phyloP scores from a whole-genome alignment of 1,139 yeast genomes.

The Blastobotrys apis region DNA sequence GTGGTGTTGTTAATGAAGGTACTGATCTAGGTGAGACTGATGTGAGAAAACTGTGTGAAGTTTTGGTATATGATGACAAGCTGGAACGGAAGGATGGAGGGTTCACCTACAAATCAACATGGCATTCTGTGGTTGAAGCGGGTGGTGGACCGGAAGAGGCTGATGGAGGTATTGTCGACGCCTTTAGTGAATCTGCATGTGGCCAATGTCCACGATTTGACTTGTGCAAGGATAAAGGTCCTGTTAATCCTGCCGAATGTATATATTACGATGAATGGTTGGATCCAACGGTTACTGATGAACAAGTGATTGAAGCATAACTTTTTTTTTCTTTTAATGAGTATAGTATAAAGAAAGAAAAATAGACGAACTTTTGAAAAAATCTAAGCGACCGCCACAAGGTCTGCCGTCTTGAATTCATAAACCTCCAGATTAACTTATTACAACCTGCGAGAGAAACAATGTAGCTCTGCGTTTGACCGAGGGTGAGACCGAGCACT shows the following conservation, averaged over 20 bases:
- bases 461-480: too few relatives aligned
- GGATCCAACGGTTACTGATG: neutral
- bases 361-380: too few relatives aligned
- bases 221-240: slow-evolving; percentile 32
- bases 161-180: too few relatives aligned
- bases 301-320: too few relatives aligned
- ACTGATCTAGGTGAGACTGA: slow-evolving; percentile 74
- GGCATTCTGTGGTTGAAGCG: slow-evolving; percentile 48
- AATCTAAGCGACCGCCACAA: too few relatives aligned
- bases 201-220: slow-evolving; percentile 35
- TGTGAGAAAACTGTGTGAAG: slow-evolving; percentile 81
- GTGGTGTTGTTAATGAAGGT: slow-evolving; percentile 62
- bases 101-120: slow-evolving; percentile 44
- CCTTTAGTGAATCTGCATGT: slow-evolving; percentile 36
- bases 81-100: slow-evolving; percentile 57
- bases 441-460: too few relatives aligned
- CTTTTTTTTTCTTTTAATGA: too few relatives aligned
- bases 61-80: slow-evolving; percentile 79
- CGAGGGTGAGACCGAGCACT: too few relatives aligned
- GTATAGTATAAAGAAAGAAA: too few relatives aligned
- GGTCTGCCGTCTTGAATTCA: too few relatives aligned
- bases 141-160: slow-evolving; percentile 13
- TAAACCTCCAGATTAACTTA: too few relatives aligned
- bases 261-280: slow-evolving; percentile 37
- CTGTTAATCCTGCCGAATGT: slow-evolving; percentile 36